These are phyloP conservation scores for Candida ulmi DNA, from an alignment of 805 yeast genomes.

Conservation along the genomic window DNA sequence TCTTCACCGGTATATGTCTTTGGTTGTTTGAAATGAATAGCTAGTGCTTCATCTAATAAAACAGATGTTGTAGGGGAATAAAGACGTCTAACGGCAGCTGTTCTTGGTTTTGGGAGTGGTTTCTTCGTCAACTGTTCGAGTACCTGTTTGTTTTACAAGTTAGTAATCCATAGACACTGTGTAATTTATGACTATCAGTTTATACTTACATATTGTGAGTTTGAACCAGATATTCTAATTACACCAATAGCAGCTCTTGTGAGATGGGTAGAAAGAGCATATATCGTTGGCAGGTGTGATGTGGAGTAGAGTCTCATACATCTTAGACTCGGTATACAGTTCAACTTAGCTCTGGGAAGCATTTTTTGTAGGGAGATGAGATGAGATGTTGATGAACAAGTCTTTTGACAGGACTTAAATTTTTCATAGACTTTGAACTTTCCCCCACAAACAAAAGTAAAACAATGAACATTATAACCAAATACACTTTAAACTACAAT, in stretches of 20 bases:
- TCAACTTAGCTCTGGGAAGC: too few relatives aligned
- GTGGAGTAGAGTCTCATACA: background rate
- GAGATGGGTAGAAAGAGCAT: conserved; percentile 83
- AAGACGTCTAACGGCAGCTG: conserved; percentile 54
- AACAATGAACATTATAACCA: too few relatives aligned
- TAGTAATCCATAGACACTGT: too few relatives aligned
- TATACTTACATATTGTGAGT: conserved; percentile 31
- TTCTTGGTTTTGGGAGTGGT: conserved; percentile 41
- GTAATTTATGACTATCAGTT: too few relatives aligned
- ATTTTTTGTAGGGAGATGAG: too few relatives aligned
- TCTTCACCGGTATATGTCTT: conserved; percentile 92
- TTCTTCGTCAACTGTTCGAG: conserved; percentile 40
- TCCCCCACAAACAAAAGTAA: too few relatives aligned
- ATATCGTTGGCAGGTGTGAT: conserved; percentile 57
- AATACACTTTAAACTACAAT: too few relatives aligned
- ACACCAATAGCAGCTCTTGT: conserved; percentile 85
- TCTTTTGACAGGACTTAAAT: too few relatives aligned
- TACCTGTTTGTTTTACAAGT: conserved; percentile 22
- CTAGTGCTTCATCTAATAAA: conserved; percentile 73
- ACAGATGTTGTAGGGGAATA: conserved; percentile 33
- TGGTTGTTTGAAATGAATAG: conserved; percentile 66
- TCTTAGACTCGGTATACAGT: too few relatives aligned
- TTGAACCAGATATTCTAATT: conserved; percentile 75
- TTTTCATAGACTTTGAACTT: too few relatives aligned
- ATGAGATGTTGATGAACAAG: too few relatives aligned